Base-by-base conservation (phyloP, 176 grass and related monocot species). In the Ampelocalamus luodianensis region DNA sequence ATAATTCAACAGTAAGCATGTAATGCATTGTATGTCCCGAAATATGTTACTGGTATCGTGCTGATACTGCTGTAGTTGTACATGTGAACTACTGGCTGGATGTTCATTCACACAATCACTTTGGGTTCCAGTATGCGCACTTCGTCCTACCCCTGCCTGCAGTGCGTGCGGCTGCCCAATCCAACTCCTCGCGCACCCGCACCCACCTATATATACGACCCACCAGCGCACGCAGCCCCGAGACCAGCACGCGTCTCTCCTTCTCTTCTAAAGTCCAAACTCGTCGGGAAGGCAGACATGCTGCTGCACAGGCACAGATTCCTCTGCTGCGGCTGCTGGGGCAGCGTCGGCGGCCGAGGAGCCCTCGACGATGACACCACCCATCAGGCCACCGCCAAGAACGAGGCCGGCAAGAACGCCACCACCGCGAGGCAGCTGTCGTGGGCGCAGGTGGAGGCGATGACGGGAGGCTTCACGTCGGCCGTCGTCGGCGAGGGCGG, bases 391-490 rank as follows among this genome's bases (percentile, higher is more conserved):
- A 7, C 26, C 24, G 59, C 65, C 40, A 83, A 75, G 82, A 40
- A 12, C 23, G 10, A 18, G 3, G 65, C 12, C 20, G 29, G 17
- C 45, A 81, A 69, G 32, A 22, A 32, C 65, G 17, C 8, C 17
- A 0, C 2, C 32, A 0, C 10, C 10, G 80, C 86, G 1, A 81
- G 89, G 62, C 87, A 85, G 37, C 86, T 98, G 10, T 82, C 80
- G 14, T 98, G 96, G 96, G 79, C 81, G 49, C 93, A 98, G 86
- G 88, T 98, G 71, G 96, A 93, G 80, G 89, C 87, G 17, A 86
- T 94, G 65, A 98, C 91, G 24, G n/a, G 59, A 0, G 90, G 88
- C 49, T 95, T 98, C 85, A 90, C 91, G 8, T 72, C 89, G 8
- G 85, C 87, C 5, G 88, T 95, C 0, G 83, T 98, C 5, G 96